Percentiles rank a stretch among this genome's conserved stretches.
These are phyloP conservation scores for Allium sativum DNA, from an alignment of 106 monocot genomes.

Conservation along the genomic window DNA sequence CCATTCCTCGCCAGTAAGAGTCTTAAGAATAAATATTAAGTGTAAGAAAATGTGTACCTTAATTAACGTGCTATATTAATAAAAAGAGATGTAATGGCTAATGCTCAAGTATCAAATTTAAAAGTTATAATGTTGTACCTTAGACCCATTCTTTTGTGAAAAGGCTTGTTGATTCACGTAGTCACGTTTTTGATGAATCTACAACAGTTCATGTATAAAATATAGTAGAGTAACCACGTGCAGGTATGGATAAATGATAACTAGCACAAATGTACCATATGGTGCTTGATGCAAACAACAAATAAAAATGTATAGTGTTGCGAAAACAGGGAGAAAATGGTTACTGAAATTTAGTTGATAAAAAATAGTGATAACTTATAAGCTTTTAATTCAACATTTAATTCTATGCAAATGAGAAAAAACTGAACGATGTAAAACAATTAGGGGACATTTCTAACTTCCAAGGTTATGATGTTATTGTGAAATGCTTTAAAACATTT, in stretches of 20 bases:
- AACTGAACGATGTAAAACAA: no score
- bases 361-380: no score
- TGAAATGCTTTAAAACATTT: no score
- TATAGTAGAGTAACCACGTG: not conserved
- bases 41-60: not conserved
- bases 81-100: not conserved
- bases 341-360: no score
- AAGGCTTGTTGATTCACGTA: constrained; percentile 72
- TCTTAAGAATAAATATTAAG: not conserved
- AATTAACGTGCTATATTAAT: not conserved
- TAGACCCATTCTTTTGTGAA: constrained; percentile 33
- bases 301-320: no score
- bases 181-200: constrained; percentile 92
- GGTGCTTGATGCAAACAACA: not conserved
- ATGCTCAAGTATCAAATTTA: no score
- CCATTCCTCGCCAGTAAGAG: no score
- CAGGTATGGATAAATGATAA: not conserved
- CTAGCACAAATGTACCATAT: not conserved
- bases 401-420: no score
- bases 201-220: constrained; percentile 9
- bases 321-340: not conserved
- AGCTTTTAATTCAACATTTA: no score
- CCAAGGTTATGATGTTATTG: no score
- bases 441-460: no score
- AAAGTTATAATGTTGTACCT: constrained; percentile 16